Percentiles rank a stretch among this genome's conserved stretches.
These are phyloP conservation scores for Chaetomium sp. DNA, from an alignment of 2,329 filamentous ascomycete genomes.

Conservation along the genomic window DNA sequence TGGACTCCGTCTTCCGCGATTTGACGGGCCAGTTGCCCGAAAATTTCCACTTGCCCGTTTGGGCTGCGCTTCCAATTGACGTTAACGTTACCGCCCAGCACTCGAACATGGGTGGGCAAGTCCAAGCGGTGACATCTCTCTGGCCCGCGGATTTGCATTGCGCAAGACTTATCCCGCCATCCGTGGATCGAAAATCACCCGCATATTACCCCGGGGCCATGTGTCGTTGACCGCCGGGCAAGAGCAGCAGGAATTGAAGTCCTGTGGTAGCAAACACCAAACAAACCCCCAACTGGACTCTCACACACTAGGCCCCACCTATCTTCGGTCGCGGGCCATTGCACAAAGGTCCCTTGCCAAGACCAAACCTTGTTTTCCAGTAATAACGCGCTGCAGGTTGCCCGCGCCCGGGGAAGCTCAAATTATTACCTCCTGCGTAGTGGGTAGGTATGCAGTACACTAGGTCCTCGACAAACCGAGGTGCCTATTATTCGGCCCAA, in stretches of 20 bases:
- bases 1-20: no score
- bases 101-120: no score
- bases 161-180: not conserved
- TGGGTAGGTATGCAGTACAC: no score
- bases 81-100: no score
- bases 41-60: no score
- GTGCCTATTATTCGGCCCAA: no score
- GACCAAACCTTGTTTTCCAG: not conserved
- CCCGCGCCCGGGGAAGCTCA: not conserved
- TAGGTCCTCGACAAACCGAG: no score
- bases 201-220: not conserved
- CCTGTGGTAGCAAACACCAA: slow-evolving; percentile 13
- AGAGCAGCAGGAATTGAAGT: slow-evolving; percentile 11
- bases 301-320: slow-evolving; percentile 4
- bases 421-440: not conserved
- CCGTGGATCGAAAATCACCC: not conserved
- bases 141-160: not conserved
- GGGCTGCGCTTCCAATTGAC: no score
- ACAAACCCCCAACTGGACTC: not conserved
- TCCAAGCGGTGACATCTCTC: no score
- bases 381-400: not conserved
- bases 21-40: no score
- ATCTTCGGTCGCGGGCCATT: not conserved
- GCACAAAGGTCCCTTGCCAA: slow-evolving; percentile 7
- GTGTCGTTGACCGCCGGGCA: slow-evolving; percentile 10